Conservation (phyloP, 768 basidiomycete species). For the Cubamyces sp. region DNA sequence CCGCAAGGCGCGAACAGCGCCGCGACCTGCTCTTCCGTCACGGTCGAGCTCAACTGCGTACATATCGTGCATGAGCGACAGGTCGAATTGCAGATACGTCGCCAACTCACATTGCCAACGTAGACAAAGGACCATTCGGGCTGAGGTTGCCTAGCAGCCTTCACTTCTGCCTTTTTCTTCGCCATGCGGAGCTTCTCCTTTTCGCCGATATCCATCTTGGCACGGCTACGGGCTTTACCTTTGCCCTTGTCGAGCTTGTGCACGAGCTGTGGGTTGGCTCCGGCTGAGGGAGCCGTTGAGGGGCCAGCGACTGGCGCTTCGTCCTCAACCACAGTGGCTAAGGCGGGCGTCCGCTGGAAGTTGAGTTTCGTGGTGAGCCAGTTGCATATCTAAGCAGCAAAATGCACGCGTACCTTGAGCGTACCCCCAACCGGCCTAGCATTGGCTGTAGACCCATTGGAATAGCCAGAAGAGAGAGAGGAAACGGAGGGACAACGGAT, state of each 20-base stretch:
- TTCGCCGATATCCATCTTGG: neutral
- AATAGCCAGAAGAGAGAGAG: conserved; percentile 3
- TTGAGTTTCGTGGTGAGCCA: neutral
- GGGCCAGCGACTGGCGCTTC: neutral
- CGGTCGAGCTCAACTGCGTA: conserved; percentile 34
- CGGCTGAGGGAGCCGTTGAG: neutral
- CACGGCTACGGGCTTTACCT: conserved; percentile 4
- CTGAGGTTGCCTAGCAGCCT: neutral
- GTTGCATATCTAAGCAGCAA: neutral
- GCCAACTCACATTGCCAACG: conserved; percentile 63
- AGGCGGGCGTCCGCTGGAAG: neutral
- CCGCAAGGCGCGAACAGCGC: conserved; percentile 45
- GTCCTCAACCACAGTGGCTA: conserved; percentile 1
- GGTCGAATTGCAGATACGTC: neutral
- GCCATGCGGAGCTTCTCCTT: conserved; percentile 24
- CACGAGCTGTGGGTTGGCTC: neutral
- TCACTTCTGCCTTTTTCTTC: conserved; percentile 22
- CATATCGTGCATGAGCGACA: conserved; percentile 24
- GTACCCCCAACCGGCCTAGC: neutral
- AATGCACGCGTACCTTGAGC: neutral
- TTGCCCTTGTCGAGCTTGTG: conserved; percentile 23
- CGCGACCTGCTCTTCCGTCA: conserved; percentile 40
- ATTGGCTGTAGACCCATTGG: conserved; percentile 1
- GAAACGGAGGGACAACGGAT: conserved; percentile 18
- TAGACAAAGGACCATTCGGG: conserved; percentile 44